phyloP scores from a whole-genome alignment of 2,329 filamentous ascomycete species.

The Aspergillus nomiae region DNA sequence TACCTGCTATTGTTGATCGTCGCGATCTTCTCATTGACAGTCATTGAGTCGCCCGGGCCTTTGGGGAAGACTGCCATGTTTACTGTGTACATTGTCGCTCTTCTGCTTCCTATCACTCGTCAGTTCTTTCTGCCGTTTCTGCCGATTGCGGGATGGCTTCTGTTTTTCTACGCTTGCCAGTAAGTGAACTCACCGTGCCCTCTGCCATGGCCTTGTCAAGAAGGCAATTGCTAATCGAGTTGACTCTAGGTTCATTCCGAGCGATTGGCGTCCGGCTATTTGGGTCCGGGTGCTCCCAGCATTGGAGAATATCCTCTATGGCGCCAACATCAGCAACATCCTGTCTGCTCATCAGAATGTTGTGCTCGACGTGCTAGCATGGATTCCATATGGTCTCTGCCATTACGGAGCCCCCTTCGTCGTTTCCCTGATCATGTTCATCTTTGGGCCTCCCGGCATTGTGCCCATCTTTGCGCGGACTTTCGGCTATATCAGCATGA shows the following conservation, averaged over 20 bases:
- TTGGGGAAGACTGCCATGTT: slow-evolving; percentile 74
- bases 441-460: slow-evolving; percentile 84
- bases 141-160: slow-evolving; percentile 80
- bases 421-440: slow-evolving; percentile 76
- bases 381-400: slow-evolving; percentile 88
- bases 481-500: slow-evolving; percentile 90
- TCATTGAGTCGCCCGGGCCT: slow-evolving; percentile 77
- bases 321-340: slow-evolving; percentile 93
- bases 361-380: slow-evolving; percentile 82
- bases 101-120: slow-evolving; percentile 79
- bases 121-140: slow-evolving; percentile 91
- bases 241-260: slow-evolving; percentile 75
- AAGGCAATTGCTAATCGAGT: slow-evolving; percentile 20
- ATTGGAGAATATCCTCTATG: slow-evolving; percentile 94
- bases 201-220: background rate
- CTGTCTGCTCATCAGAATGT: slow-evolving; percentile 85
- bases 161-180: slow-evolving; percentile 93
- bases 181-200: slow-evolving; percentile 54
- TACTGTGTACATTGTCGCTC: slow-evolving; percentile 65
- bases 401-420: slow-evolving; percentile 87
- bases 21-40: slow-evolving; percentile 78
- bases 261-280: slow-evolving; percentile 85
- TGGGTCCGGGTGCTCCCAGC: slow-evolving; percentile 94
- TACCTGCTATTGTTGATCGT: slow-evolving; percentile 75
- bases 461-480: slow-evolving; percentile 80